Base-by-base conservation (phyloP, 768 basidiomycete genomes). In the Boletus rex-veris region DNA sequence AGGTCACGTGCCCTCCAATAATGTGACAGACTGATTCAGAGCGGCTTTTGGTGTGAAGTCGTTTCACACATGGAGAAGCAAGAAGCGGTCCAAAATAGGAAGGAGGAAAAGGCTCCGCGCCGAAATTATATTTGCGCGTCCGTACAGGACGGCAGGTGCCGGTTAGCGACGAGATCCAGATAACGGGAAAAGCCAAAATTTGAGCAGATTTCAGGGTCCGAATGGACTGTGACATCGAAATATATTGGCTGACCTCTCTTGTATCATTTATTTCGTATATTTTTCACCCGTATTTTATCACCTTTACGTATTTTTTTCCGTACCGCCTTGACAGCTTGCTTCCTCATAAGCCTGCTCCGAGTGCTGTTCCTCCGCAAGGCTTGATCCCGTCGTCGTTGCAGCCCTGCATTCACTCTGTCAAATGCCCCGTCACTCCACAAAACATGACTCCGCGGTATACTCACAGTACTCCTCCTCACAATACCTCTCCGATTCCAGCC, bases 281-380 rank as follows among this genome's bases (percentile, higher is more conserved):
- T 65, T 33, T 68, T 55, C 35, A 45, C 37, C 48, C 40, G 55
- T 33, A 53, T 53, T 50, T 52, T 19, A 56, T 53, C 46, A n/a
- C 41, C 16, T 70, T 70, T 70, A 71, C 70, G 70, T 70, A 68
- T 70, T 71, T 62, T 62, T 67, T 65, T 60, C 55, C 55, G 69
- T 71, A 70, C 69, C 45, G 69, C 69, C 69, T 72, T 63, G 68
- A 71, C 63, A 63, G 58, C 56, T 69, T 55, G 57, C 58, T 60
- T 65, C 68, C 70, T 69, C 68, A 71, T 71, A 69, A 69, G 45
- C 68, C 63, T 58, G 38, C 58, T 58, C 58, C 56, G 64, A 57
- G 45, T 66, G 30, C 41, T 55, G 39, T 57, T 59, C 49, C 55
- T 63, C 64, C 64, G 55, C 64, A 67, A 60, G 46, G 45, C 55